Conservation (phyloP, 78 protist species). For the Tieghemostelium lacteum region DNA sequence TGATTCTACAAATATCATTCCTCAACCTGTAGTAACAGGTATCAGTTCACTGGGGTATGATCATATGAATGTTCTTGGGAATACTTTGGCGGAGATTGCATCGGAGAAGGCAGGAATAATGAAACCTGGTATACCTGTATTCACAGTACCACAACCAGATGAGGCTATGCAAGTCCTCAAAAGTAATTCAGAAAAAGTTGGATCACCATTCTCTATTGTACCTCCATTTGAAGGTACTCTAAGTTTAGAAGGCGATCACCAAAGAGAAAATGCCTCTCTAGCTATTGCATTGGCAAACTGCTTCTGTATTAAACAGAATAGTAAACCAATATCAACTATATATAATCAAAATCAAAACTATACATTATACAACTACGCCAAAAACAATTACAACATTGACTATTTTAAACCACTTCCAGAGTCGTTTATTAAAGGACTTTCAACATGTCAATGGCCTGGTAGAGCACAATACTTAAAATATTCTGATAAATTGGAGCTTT, state of each 20-base stretch:
- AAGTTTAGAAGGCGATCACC: conserved; percentile 88
- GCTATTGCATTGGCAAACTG: conserved; percentile 80
- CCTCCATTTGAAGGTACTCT: not conserved
- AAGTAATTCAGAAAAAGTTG: not conserved
- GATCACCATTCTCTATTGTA: conserved; percentile 14
- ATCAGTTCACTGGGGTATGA: conserved; percentile 86
- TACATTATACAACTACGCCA: not conserved
- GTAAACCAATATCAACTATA: not conserved
- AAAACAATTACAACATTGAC: conserved; percentile 17
- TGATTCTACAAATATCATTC: conserved; percentile 87
- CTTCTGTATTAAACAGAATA: conserved; percentile 7
- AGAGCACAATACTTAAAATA: conserved; percentile 75
- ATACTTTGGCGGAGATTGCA: conserved; percentile 87
- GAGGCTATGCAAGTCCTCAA: conserved; percentile 72
- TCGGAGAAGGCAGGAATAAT: conserved; percentile 91
- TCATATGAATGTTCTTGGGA: conserved; percentile 86
- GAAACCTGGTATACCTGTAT: conserved; percentile 60
- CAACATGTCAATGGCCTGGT: conserved; percentile 77
- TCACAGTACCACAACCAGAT: conserved; percentile 68
- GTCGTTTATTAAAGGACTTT: conserved; percentile 39
- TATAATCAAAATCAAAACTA: not conserved
- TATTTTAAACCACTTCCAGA: conserved; percentile 16
- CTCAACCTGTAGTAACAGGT: conserved; percentile 84
- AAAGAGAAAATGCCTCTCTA: conserved; percentile 83
- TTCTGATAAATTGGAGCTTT: conserved; percentile 23